A percentile compares a stretch with the other conserved stretches of the same genome.
Evolutionary conservation across 768 basidiomycete species (phyloP).

Genomic region (Calvatia gigantea): DNA sequence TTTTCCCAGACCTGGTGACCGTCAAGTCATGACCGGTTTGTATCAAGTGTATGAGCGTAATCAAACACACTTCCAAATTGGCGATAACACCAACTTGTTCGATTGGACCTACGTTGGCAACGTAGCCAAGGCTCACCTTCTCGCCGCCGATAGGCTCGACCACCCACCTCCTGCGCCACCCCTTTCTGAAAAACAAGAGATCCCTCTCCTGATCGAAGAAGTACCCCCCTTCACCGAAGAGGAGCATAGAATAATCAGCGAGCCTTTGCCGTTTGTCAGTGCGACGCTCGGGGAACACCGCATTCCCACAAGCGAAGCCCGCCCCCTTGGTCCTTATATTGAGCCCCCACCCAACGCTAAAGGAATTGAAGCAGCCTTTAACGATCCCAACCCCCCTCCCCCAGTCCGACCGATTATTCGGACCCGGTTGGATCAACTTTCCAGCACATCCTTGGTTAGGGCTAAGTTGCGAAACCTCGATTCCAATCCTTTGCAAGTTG

Average conservation of each 20-base stretch:
- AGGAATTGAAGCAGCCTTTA: slow-evolving; percentile 54
- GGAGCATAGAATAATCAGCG: slow-evolving; percentile 40
- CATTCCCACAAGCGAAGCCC: slow-evolving; percentile 75
- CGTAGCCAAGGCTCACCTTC: slow-evolving; percentile 88
- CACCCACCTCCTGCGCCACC: slow-evolving; percentile 44
- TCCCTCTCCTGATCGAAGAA: slow-evolving; percentile 32
- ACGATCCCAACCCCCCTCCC: slow-evolving; percentile 37
- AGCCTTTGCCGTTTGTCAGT: slow-evolving; percentile 58
- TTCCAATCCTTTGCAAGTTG: slow-evolving; percentile 67
- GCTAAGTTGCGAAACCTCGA: slow-evolving; percentile 42
- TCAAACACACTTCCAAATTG: slow-evolving; percentile 92
- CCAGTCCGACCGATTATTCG: slow-evolving; percentile 58
- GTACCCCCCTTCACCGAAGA: slow-evolving; percentile 37
- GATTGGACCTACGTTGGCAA: slow-evolving; percentile 98
- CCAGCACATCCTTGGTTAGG: slow-evolving; percentile 51
- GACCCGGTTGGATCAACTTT: slow-evolving; percentile 80
- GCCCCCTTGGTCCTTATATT: slow-evolving; percentile 81
- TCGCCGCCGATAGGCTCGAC: slow-evolving; percentile 86
- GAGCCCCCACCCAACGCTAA: slow-evolving; percentile 56
- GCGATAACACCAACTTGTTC: slow-evolving; percentile 88
- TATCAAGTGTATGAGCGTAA: slow-evolving; percentile 74
- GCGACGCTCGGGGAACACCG: slow-evolving; percentile 61
- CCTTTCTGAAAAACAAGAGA: slow-evolving; percentile 30
- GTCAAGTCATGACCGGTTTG: slow-evolving; percentile 79
- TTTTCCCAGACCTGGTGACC: slow-evolving; percentile 76